Percentiles rank a stretch among this genome's conserved stretches.
Evolutionary conservation across 352 stramenopile species (phyloP).

Genomic region (Thraustochytrium striatum): DNA sequence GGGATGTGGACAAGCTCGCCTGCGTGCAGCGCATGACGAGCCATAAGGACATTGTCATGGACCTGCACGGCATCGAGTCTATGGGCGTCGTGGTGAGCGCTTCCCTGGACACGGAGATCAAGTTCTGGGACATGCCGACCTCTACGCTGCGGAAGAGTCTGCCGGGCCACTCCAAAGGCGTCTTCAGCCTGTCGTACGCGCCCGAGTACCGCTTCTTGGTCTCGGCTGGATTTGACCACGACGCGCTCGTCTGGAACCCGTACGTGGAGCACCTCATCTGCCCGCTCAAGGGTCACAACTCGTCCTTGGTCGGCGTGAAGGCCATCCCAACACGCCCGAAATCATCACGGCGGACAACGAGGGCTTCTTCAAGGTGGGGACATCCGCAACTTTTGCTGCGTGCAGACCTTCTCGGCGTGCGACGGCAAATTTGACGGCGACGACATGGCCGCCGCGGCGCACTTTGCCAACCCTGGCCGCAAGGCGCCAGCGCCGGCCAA

Average conservation of each 20-base stretch:
- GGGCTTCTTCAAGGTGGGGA: conserved; percentile 77
- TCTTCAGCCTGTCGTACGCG: conserved; percentile 70
- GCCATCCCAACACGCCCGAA: conserved; percentile 67
- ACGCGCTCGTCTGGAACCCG: conserved; percentile 78
- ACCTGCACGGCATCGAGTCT: conserved; percentile 68
- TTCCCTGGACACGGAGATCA: conserved; percentile 78
- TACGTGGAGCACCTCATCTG: conserved; percentile 79
- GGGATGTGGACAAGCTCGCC: conserved; percentile 65
- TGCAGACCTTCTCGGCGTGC: conserved; percentile 75
- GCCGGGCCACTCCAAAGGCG: conserved; percentile 72
- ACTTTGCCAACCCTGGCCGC: conserved; percentile 29
- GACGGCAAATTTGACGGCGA: not conserved
- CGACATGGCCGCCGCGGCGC: not conserved
- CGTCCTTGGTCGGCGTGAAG: conserved; percentile 75
- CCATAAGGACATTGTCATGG: conserved; percentile 78
- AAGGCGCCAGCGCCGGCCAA: not conserved
- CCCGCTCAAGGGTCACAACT: conserved; percentile 73
- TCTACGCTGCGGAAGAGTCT: conserved; percentile 74
- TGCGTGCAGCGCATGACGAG: conserved; percentile 60
- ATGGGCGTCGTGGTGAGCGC: conserved; percentile 73
- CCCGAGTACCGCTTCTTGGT: conserved; percentile 76
- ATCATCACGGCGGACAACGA: conserved; percentile 77
- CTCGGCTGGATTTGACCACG: conserved; percentile 76
- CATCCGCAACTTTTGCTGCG: conserved; percentile 79
- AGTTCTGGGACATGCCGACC: conserved; percentile 75